Percentiles rank a stretch among this genome's conserved stretches.
phyloP scores from a whole-genome alignment of 495 filamentous ascomycete genomes.

The Alectoria sarmentosa region DNA sequence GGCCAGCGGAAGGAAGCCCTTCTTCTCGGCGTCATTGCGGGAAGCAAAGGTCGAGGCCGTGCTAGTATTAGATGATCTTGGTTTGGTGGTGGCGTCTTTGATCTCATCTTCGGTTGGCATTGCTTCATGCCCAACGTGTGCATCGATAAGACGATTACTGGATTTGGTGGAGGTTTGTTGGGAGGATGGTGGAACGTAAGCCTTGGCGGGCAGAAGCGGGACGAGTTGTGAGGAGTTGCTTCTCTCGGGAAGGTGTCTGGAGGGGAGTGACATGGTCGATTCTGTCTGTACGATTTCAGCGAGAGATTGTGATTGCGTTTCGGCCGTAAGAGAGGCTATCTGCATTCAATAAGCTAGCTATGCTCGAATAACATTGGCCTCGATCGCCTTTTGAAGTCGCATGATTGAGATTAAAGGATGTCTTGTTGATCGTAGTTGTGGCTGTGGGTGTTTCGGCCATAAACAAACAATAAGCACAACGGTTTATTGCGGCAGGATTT shows the following conservation, averaged over 20 bases:
- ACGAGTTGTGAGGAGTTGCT: background rate
- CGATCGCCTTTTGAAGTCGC: background rate
- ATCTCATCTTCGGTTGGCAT: background rate
- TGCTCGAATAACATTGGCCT: background rate
- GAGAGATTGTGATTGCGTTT: background rate
- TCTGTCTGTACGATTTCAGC: background rate
- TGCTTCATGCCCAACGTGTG: background rate
- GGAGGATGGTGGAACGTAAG: background rate
- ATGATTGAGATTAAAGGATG: background rate
- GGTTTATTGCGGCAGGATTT: background rate
- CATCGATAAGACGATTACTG: background rate
- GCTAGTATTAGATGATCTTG: slow-evolving; percentile 1
- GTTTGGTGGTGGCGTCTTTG: slow-evolving; percentile 1
- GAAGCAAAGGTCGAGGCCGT: background rate
- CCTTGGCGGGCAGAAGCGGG: background rate
- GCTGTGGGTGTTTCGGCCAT: slow-evolving; percentile 1
- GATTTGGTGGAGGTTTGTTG: background rate
- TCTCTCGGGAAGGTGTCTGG: background rate
- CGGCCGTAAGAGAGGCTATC: background rate
- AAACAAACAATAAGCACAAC: background rate
- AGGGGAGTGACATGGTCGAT: background rate
- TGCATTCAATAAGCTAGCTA: background rate
- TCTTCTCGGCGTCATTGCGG: background rate
- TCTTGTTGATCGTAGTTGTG: background rate
- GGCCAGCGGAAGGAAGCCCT: background rate